A percentile compares a stretch with the other conserved stretches of the same genome.
phyloP scores from a whole-genome alignment of 2,329 filamentous ascomycete genomes.

The Penicillium sp. region DNA sequence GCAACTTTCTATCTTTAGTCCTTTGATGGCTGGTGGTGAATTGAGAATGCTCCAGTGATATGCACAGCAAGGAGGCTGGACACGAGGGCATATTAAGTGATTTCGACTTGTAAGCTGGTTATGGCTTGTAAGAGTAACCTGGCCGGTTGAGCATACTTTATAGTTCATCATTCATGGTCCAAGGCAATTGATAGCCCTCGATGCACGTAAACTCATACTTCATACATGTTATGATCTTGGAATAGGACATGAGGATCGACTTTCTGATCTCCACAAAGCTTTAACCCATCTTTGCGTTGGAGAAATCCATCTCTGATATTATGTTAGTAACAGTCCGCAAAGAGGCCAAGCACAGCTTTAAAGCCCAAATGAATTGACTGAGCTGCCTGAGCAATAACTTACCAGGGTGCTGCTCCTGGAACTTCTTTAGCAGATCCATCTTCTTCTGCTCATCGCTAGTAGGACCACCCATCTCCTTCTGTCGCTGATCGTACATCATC shows the following conservation, averaged over 20 bases:
- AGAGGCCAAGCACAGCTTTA: background rate
- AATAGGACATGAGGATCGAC: background rate
- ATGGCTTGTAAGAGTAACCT: background rate
- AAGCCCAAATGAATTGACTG: too few species aligned
- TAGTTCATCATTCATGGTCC: conserved; percentile 25
- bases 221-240: conserved; percentile 28
- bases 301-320: conserved; percentile 68
- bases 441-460: conserved; percentile 97
- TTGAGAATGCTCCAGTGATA: background rate
- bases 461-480: conserved; percentile 90
- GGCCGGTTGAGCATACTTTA: background rate
- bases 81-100: background rate
- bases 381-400: conserved; percentile 18
- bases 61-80: too few species aligned
- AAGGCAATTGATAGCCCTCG: conserved; percentile 9
- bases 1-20: background rate
- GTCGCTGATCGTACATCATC: conserved; percentile 99
- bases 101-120: background rate
- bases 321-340: conserved; percentile 16
- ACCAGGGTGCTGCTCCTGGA: conserved; percentile 77
- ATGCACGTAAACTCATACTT: conserved; percentile 31
- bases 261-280: background rate
- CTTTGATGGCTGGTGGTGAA: background rate
- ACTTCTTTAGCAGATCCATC: conserved; percentile 88
- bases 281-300: conserved; percentile 66